Conservation (phyloP, 192 early-diverging fungal genomes). For the Chytriomyces hyalinus region DNA sequence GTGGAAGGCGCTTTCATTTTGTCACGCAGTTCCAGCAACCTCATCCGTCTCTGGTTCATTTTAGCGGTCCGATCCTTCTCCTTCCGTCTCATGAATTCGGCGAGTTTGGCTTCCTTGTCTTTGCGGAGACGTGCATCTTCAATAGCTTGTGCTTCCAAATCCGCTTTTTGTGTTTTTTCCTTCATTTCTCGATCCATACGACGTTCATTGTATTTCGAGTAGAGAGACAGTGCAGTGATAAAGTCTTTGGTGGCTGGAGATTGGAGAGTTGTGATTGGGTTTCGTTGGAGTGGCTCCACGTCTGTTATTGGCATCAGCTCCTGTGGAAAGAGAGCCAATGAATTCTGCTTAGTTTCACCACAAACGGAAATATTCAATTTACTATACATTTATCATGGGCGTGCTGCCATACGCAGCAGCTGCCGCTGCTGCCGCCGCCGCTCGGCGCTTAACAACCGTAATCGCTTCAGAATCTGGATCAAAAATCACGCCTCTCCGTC, state of each 20-base stretch:
- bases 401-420: not conserved
- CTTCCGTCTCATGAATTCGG: slow-evolving; percentile 38
- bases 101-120: slow-evolving; percentile 31
- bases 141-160: slow-evolving; percentile 19
- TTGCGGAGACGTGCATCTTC: slow-evolving; percentile 36
- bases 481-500: not conserved
- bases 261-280: slow-evolving; percentile 43
- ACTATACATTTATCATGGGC: not conserved
- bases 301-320: slow-evolving; percentile 1
- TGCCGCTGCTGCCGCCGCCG: not conserved
- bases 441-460: not conserved
- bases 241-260: slow-evolving; percentile 47
- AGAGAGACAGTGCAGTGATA: slow-evolving; percentile 45
- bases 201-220: slow-evolving; percentile 32
- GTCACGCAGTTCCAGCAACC: slow-evolving; percentile 21
- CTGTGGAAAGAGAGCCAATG: not conserved
- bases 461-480: slow-evolving; percentile 7
- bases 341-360: not conserved
- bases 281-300: not conserved
- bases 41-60: slow-evolving; percentile 25
- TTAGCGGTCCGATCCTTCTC: slow-evolving; percentile 35
- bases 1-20: slow-evolving; percentile 21
- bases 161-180: slow-evolving; percentile 34
- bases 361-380: not conserved
- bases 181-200: slow-evolving; percentile 17